These are phyloP conservation scores for Phytopythium sindhum DNA, from an alignment of 352 stramenopile genomes.

Conservation along the genomic window DNA sequence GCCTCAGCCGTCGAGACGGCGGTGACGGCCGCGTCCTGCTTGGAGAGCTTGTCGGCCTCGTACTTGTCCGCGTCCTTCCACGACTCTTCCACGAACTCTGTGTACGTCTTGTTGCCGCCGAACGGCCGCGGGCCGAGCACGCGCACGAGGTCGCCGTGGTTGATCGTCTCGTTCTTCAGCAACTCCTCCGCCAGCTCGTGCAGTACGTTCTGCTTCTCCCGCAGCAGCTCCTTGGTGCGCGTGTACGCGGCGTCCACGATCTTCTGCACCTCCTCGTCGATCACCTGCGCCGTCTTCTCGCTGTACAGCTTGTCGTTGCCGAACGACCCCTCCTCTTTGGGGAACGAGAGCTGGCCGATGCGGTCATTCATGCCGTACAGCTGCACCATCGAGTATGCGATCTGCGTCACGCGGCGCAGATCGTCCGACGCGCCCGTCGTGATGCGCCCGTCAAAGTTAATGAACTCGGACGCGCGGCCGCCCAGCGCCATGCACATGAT, in stretches of 20 bases:
- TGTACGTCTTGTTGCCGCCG: constrained; percentile 93
- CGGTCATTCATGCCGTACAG: constrained; percentile 98
- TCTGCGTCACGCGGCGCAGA: constrained; percentile 88
- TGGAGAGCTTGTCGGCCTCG: constrained; percentile 62
- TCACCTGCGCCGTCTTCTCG: constrained; percentile 96
- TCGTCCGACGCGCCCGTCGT: constrained; percentile 97
- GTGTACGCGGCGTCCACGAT: constrained; percentile 98
- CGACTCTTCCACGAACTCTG: constrained; percentile 93
- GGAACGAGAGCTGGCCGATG: constrained; percentile 97
- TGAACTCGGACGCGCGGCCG: constrained; percentile 95
- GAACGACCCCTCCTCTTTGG: constrained; percentile 86
- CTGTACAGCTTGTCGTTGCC: constrained; percentile 95
- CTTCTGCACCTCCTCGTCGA: constrained; percentile 97
- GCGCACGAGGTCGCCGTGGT: constrained; percentile 96
- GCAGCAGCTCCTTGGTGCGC: constrained; percentile 93
- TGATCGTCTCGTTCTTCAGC: constrained; percentile 99
- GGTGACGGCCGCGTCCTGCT: constrained; percentile 13
- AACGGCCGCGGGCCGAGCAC: constrained; percentile 95
- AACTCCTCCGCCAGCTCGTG: constrained; percentile 93
- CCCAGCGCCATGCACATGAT: constrained; percentile 99
- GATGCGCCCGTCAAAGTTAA: constrained; percentile 95
- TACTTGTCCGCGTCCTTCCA: constrained; percentile 84
- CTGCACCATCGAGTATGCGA: constrained; percentile 98
- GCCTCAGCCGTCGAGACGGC: neutral
- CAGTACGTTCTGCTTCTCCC: constrained; percentile 93